Conservation (phyloP, 2,329 filamentous ascomycete species). For the Trichoderma harzianum region DNA sequence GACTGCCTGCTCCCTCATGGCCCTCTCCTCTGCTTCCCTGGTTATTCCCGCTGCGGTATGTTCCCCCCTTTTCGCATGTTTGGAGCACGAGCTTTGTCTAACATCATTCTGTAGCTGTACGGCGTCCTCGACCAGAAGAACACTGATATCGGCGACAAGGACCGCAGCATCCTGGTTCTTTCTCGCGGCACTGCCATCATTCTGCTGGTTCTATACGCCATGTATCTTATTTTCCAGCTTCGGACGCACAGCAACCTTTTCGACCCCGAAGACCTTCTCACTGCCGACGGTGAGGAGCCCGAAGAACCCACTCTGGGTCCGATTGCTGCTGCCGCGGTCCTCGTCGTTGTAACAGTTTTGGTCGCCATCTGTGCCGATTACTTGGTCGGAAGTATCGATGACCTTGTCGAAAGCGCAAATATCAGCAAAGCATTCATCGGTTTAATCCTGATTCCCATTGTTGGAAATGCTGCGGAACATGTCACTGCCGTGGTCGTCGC, state of each 20-base stretch:
- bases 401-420: constrained; percentile 63
- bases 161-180: constrained; percentile 62
- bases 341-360: constrained; percentile 66
- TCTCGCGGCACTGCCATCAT: constrained; percentile 76
- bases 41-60: constrained; percentile 71
- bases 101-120: constrained; percentile 51
- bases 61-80: not conserved
- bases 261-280: constrained; percentile 48
- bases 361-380: constrained; percentile 75
- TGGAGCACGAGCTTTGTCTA: constrained; percentile 14
- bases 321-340: constrained; percentile 60
- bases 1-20: constrained; percentile 73
- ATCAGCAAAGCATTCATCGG: constrained; percentile 81
- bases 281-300: constrained; percentile 42
- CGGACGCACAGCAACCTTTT: constrained; percentile 72
- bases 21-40: constrained; percentile 70
- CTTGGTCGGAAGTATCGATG: constrained; percentile 72
- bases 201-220: constrained; percentile 67
- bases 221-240: constrained; percentile 78
- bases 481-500: constrained; percentile 79
- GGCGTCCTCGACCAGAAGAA: constrained; percentile 53
- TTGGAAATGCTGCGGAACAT: constrained; percentile 77
- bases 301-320: constrained; percentile 57
- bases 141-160: constrained; percentile 36
- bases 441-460: constrained; percentile 74